Conservation (phyloP, 2,329 filamentous ascomycete species). For the Neonectria hederae region DNA sequence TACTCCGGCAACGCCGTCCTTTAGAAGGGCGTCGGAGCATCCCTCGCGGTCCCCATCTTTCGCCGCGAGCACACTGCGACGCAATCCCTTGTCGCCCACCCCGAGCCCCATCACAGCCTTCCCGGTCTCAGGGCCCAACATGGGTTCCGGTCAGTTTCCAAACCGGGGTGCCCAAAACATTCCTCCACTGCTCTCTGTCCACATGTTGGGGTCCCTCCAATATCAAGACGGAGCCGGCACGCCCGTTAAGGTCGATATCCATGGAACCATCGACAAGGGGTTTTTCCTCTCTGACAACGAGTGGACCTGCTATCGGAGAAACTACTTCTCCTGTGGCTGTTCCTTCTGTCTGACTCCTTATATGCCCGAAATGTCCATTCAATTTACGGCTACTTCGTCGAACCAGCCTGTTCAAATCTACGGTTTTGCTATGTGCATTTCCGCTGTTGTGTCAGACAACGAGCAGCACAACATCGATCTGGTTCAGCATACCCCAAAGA, state of each 20-base stretch:
- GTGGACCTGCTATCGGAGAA: slow-evolving; percentile 92
- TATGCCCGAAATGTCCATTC: slow-evolving; percentile 56
- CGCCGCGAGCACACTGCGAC: slow-evolving; percentile 54
- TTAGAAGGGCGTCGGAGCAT: slow-evolving; percentile 60
- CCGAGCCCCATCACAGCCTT: slow-evolving; percentile 59
- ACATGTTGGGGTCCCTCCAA: slow-evolving; percentile 67
- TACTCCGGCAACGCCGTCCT: slow-evolving; percentile 60
- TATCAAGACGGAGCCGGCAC: slow-evolving; percentile 61
- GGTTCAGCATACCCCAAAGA: slow-evolving; percentile 90
- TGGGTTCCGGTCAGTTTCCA: slow-evolving; percentile 57
- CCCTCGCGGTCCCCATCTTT: slow-evolving; percentile 63
- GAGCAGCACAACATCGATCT: slow-evolving; percentile 82
- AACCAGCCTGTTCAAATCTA: slow-evolving; percentile 71
- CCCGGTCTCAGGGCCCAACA: slow-evolving; percentile 56
- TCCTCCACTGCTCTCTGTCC: slow-evolving; percentile 62
- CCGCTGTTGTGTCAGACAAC: slow-evolving; percentile 81
- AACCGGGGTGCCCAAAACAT: slow-evolving; percentile 48
- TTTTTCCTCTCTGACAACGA: slow-evolving; percentile 84
- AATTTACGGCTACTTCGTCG: slow-evolving; percentile 61
- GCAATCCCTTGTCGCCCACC: slow-evolving; percentile 63
- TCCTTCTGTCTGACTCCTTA: slow-evolving; percentile 76
- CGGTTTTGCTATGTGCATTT: slow-evolving; percentile 84
- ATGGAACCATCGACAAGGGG: slow-evolving; percentile 86
- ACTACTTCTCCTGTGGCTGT: slow-evolving; percentile 89
- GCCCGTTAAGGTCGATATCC: slow-evolving; percentile 75